Percentiles rank a stretch among this genome's conserved stretches.
Conservation (phyloP, 257 asterid genomes). For the Paulownia fortunei region DNA sequence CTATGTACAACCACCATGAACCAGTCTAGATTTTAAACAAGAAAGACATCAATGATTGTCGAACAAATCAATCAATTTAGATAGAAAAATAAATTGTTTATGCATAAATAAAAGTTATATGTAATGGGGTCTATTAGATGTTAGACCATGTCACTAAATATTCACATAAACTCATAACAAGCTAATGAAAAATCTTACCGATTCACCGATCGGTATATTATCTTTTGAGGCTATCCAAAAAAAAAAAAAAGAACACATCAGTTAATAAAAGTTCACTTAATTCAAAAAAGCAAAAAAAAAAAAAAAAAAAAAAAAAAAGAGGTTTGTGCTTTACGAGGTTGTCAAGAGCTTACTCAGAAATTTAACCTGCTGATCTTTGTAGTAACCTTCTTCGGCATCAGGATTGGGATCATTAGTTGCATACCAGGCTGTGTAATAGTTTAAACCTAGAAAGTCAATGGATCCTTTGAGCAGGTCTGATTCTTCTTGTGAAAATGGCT, state of each 20-base stretch:
- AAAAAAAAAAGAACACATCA: neutral
- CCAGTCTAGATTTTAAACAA: neutral
- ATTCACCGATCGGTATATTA: neutral
- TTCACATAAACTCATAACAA: neutral
- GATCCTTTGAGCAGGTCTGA: constrained; percentile 25
- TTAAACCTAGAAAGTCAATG: constrained; percentile 39
- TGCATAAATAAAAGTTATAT: too few species aligned
- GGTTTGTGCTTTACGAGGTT: neutral
- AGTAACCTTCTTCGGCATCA: neutral
- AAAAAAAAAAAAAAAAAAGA: neutral
- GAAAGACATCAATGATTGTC: neutral
- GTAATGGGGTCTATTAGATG: too few species aligned
- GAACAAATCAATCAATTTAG: neutral
- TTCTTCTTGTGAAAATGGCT: constrained; percentile 14
- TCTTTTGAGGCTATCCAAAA: neutral
- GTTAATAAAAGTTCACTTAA: neutral
- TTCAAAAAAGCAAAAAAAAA: too few species aligned
- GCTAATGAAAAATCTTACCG: neutral
- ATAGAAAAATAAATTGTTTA: neutral
- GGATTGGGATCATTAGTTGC: constrained; percentile 5
- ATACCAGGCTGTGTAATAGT: constrained; percentile 38
- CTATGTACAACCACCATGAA: neutral
- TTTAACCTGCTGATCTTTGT: neutral
- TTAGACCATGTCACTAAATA: too few species aligned
- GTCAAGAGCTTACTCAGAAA: neutral